These are phyloP conservation scores for Pyrenula massariospora DNA, from an alignment of 495 filamentous ascomycete genomes.

Conservation along the genomic window DNA sequence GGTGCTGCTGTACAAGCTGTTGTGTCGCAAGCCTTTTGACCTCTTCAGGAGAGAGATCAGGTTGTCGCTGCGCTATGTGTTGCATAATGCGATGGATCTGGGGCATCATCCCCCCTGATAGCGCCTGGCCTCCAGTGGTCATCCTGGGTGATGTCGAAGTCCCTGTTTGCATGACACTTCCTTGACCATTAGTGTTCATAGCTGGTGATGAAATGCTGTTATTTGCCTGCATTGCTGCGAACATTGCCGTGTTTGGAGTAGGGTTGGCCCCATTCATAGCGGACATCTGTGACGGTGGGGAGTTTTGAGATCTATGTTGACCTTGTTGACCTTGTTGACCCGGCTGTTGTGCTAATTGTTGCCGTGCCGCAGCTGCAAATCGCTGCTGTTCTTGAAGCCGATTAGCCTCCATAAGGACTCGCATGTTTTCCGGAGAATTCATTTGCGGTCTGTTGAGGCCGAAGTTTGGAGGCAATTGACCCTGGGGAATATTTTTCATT, in stretches of 20 bases:
- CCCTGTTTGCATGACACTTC: slow-evolving; percentile 9
- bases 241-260: slow-evolving; percentile 41
- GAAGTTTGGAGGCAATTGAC: slow-evolving; percentile 54
- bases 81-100: slow-evolving; percentile 39
- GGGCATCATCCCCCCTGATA: slow-evolving; percentile 41
- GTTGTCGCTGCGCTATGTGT: slow-evolving; percentile 40
- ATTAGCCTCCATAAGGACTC: slow-evolving; percentile 47
- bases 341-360: slow-evolving; percentile 36
- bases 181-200: slow-evolving; percentile 24
- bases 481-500: slow-evolving; percentile 59
- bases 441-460: slow-evolving; percentile 47
- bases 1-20: slow-evolving; percentile 40
- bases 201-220: slow-evolving; percentile 36
- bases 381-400: slow-evolving; percentile 55
- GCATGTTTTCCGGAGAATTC: slow-evolving; percentile 38
- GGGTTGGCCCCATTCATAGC: slow-evolving; percentile 36
- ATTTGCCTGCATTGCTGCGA: slow-evolving; percentile 37
- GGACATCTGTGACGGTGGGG: slow-evolving; percentile 28
- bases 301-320: slow-evolving; percentile 26
- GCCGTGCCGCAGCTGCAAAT: slow-evolving; percentile 52
- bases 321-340: slow-evolving; percentile 18
- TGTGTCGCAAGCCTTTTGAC: slow-evolving; percentile 50
- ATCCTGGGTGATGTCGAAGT: slow-evolving; percentile 36
- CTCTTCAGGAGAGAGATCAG: slow-evolving; percentile 44
- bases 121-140: slow-evolving; percentile 36